Conservation (phyloP, 805 yeast species). For the Cyberlindnera maritima region DNA sequence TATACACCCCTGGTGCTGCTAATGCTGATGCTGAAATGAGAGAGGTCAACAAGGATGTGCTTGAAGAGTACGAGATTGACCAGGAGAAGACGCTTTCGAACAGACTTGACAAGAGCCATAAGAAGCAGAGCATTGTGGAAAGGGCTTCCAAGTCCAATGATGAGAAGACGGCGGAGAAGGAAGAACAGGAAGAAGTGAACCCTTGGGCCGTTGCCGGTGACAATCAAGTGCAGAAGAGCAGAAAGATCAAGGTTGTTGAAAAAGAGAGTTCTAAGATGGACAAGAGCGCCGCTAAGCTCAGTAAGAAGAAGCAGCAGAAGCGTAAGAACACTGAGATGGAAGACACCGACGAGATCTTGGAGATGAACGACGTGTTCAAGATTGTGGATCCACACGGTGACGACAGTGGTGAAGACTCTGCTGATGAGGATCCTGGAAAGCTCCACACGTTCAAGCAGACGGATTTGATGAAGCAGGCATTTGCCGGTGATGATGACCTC, state of each 20-base stretch:
- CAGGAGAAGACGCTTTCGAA: slow-evolving; percentile 44
- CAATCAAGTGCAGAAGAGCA: slow-evolving; percentile 36
- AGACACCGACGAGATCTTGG: slow-evolving; percentile 39
- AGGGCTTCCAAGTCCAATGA: not conserved
- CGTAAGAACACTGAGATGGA: slow-evolving; percentile 36
- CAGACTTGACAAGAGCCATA: slow-evolving; percentile 33
- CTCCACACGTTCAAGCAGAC: slow-evolving; percentile 68
- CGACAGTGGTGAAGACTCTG: slow-evolving; percentile 32
- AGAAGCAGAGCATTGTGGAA: slow-evolving; percentile 10
- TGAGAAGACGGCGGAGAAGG: slow-evolving; percentile 4
- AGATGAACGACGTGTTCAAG: slow-evolving; percentile 52
- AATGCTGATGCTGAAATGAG: slow-evolving; percentile 31
- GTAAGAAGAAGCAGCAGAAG: slow-evolving; percentile 27
- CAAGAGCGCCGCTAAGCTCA: slow-evolving; percentile 38
- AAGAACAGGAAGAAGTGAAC: slow-evolving; percentile 33
- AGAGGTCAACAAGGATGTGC: slow-evolving; percentile 34
- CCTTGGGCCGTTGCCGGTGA: slow-evolving; percentile 47
- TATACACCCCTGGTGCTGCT: slow-evolving; percentile 59
- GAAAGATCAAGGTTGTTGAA: slow-evolving; percentile 46
- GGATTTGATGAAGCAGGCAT: slow-evolving; percentile 84
- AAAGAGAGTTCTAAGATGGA: slow-evolving; percentile 46
- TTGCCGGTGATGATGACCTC: slow-evolving; percentile 98
- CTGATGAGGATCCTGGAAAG: slow-evolving; percentile 41
- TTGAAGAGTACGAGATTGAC: slow-evolving; percentile 49
- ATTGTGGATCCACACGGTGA: slow-evolving; percentile 47